phyloP scores from a whole-genome alignment of 2,329 filamentous ascomycete species.

The Cadophora gregata region DNA sequence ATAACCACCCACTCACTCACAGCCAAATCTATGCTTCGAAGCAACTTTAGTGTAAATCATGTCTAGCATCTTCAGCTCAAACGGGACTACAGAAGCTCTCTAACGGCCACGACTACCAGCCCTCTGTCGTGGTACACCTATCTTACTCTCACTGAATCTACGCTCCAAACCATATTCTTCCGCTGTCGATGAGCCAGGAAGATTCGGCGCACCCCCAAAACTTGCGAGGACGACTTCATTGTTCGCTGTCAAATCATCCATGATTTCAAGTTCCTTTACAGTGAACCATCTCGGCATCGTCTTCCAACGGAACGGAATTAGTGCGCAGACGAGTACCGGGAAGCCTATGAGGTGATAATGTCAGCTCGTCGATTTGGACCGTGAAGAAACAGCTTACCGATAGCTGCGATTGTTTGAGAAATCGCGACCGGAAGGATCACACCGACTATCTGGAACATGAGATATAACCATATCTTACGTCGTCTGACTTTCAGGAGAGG shows the following conservation, averaged over 20 bases:
- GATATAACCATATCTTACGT: constrained; percentile 20
- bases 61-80: background rate
- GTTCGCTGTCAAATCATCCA: constrained; percentile 22
- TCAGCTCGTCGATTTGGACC: background rate
- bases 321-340: constrained; percentile 13
- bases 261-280: constrained; percentile 18
- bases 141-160: constrained; percentile 7
- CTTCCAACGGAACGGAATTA: constrained; percentile 18
- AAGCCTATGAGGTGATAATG: background rate
- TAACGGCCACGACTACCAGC: background rate
- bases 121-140: background rate
- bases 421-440: constrained; percentile 16
- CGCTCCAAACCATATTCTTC: background rate
- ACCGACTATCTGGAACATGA: constrained; percentile 14
- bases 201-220: constrained; percentile 14
- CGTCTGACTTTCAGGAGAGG: constrained; percentile 9
- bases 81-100: background rate
- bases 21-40: background rate
- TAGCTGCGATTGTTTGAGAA: constrained; percentile 18
- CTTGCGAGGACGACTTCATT: constrained; percentile 17
- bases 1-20: background rate
- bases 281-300: constrained; percentile 18
- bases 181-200: background rate
- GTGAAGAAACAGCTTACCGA: constrained; percentile 3
- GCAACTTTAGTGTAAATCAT: background rate